phyloP scores from a whole-genome alignment of 139 green algal species.

The Picochlorum costavermella region DNA sequence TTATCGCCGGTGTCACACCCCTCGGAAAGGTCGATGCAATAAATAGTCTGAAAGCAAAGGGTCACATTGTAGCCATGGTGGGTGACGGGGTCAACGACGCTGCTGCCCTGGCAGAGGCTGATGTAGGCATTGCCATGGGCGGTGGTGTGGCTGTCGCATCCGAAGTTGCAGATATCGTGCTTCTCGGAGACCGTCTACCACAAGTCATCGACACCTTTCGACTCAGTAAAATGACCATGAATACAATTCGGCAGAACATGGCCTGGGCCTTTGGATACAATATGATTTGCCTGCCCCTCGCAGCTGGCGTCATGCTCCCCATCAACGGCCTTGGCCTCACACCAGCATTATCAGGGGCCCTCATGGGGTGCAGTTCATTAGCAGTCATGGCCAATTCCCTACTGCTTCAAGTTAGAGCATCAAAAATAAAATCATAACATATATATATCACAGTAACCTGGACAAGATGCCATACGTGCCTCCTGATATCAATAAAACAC shows the following conservation, averaged over 20 bases:
- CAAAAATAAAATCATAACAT: not conserved
- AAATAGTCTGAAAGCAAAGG: constrained; percentile 40
- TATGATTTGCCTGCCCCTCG: constrained; percentile 56
- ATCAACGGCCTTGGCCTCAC: constrained; percentile 42
- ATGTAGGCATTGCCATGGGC: constrained; percentile 86
- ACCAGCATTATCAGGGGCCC: constrained; percentile 44
- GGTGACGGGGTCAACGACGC: constrained; percentile 89
- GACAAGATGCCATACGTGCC: constrained; percentile 78
- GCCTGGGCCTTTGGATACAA: constrained; percentile 88
- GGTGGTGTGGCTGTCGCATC: constrained; percentile 47
- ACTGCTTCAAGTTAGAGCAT: constrained; percentile 51
- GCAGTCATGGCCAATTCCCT: constrained; percentile 82
- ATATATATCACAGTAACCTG: constrained; percentile 23
- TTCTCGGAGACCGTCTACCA: constrained; percentile 64
- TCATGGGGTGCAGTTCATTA: constrained; percentile 76
- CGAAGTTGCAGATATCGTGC: constrained; percentile 67
- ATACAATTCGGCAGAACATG: constrained; percentile 85
- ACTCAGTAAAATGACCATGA: constrained; percentile 59
- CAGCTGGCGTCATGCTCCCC: constrained; percentile 47
- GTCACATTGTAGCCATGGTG: constrained; percentile 71
- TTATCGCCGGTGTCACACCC: constrained; percentile 54
- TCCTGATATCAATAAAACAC: constrained; percentile 69
- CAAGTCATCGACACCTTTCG: constrained; percentile 72
- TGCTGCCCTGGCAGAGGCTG: constrained; percentile 65
- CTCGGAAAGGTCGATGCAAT: constrained; percentile 58